Evolutionary conservation across 495 filamentous ascomycete genomes (phyloP).

Genomic region (Tuber aestivum): DNA sequence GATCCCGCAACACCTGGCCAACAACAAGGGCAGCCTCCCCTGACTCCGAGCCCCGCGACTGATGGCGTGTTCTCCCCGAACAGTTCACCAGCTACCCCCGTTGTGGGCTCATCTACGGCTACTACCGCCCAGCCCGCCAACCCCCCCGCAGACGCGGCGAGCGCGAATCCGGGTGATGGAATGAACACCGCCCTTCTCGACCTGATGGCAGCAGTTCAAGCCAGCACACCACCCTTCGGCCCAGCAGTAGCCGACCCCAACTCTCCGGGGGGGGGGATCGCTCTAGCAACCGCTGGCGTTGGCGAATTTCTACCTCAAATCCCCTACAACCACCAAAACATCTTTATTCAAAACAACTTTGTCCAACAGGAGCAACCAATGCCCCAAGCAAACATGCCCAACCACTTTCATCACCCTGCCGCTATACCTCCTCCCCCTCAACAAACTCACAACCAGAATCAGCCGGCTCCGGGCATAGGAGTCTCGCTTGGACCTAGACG

Average conservation of each 20-base stretch:
- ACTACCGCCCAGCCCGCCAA: background rate
- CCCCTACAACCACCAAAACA: background rate
- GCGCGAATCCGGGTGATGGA: background rate
- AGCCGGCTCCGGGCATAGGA: background rate
- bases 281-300: background rate
- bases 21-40: background rate
- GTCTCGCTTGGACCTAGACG: conserved; percentile 23
- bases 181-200: background rate
- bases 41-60: background rate
- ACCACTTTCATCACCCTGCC: background rate
- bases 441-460: conserved; percentile 20
- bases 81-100: background rate
- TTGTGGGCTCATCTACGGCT: background rate
- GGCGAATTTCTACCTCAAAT: background rate
- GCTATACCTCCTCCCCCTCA: background rate
- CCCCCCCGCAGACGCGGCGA: background rate
- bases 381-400: background rate
- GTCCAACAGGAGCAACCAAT: background rate
- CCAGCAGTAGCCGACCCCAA: background rate
- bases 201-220: background rate
- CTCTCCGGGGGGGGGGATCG: background rate
- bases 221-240: background rate
- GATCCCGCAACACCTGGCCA: background rate
- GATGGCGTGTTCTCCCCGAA: background rate
- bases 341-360: background rate